phyloP scores from a whole-genome alignment of 108 stramenopile species.

The Discostella pseudostelligera region DNA sequence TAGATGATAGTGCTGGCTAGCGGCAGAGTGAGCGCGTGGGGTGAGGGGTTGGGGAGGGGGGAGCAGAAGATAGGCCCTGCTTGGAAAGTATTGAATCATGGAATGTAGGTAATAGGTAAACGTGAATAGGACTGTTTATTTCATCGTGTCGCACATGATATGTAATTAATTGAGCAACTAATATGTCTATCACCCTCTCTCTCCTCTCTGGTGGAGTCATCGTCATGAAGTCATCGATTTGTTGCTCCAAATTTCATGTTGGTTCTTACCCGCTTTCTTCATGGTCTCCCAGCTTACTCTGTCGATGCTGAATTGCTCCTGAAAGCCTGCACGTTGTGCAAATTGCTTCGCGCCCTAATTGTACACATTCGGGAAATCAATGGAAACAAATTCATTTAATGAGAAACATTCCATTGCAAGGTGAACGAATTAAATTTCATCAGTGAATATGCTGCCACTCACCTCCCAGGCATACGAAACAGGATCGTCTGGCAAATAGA shows the following conservation, averaged over 20 bases:
- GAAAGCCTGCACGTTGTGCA: constrained; percentile 30
- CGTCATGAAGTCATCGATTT: too few species aligned
- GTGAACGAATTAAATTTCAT: neutral
- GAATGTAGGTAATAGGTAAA: too few species aligned
- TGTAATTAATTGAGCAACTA: too few species aligned
- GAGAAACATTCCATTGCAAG: too few species aligned
- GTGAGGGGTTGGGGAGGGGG: too few species aligned
- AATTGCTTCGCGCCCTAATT: constrained; percentile 44
- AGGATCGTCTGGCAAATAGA: constrained; percentile 66
- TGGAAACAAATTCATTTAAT: too few species aligned
- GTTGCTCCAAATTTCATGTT: constrained; percentile 44
- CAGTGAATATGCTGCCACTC: neutral
- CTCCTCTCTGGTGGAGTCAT: too few species aligned
- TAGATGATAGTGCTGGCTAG: neutral
- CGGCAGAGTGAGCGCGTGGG: neutral
- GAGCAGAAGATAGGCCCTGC: too few species aligned
- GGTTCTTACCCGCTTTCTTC: constrained; percentile 48
- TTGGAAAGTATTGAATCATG: too few species aligned
- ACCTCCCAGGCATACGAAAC: constrained; percentile 62
- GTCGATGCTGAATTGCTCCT: constrained; percentile 41
- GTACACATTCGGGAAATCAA: neutral
- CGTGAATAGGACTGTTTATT: too few species aligned
- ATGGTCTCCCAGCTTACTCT: constrained; percentile 45
- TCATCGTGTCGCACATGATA: too few species aligned
- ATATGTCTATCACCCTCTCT: too few species aligned